Conservation (phyloP, 805 yeast genomes). For the Kuraishia cidri region DNA sequence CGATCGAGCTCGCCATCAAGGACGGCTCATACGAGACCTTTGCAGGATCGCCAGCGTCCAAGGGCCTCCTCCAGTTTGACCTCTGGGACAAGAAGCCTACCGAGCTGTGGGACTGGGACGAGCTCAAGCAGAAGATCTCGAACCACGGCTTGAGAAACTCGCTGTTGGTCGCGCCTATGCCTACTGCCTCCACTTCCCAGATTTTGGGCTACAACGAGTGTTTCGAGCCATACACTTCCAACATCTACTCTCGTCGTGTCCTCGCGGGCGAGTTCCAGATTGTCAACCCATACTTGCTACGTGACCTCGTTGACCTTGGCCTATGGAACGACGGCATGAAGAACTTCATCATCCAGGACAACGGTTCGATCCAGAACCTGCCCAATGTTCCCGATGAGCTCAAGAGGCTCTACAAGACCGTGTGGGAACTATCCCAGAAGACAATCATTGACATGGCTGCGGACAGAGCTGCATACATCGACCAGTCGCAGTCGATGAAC, state of each 20-base stretch:
- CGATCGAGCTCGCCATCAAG: constrained; percentile 39
- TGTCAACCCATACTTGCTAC: constrained; percentile 49
- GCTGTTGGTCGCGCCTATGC: constrained; percentile 56
- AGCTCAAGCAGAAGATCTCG: constrained; percentile 37
- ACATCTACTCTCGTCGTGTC: constrained; percentile 55
- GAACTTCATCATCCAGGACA: constrained; percentile 43
- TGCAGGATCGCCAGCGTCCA: constrained; percentile 51
- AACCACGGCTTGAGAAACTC: constrained; percentile 49
- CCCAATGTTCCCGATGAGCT: constrained; percentile 46
- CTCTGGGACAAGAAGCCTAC: constrained; percentile 53
- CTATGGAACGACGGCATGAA: constrained; percentile 52
- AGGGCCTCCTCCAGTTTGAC: constrained; percentile 49
- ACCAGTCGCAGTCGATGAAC: constrained; percentile 91
- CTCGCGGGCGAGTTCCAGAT: constrained; percentile 58
- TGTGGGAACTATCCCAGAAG: constrained; percentile 55
- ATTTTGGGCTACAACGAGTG: constrained; percentile 55
- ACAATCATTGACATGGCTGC: constrained; percentile 58
- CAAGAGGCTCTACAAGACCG: constrained; percentile 48
- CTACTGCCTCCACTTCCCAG: constrained; percentile 60
- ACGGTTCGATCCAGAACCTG: constrained; percentile 49
- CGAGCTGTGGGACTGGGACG: constrained; percentile 50
- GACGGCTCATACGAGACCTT: constrained; percentile 44
- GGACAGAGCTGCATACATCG: constrained; percentile 72
- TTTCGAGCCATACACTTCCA: constrained; percentile 56
- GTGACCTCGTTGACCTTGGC: constrained; percentile 50